Evolutionary conservation across 1,139 yeast genomes (phyloP).

Genomic region (Suhomyces taliae): DNA sequence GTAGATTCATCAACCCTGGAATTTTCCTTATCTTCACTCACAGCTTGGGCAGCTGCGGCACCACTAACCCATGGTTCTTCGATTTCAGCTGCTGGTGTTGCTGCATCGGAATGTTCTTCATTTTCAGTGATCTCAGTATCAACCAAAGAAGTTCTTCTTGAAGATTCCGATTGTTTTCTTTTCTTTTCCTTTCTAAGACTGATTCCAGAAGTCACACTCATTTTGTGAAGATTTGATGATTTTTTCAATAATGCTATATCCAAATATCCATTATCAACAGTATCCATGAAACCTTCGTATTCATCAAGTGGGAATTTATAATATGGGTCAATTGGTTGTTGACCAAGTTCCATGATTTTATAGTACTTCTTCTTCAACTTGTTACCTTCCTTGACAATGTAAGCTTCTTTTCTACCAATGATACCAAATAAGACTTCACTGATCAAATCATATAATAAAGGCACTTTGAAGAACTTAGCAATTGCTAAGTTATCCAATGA

Average conservation of each 20-base stretch:
- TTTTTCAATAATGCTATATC: constrained; percentile 56
- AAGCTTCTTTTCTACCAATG: constrained; percentile 62
- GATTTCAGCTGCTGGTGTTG: not conserved
- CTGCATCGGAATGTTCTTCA: constrained; percentile 1
- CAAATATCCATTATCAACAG: constrained; percentile 62
- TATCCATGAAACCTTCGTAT: constrained; percentile 46
- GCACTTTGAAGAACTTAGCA: constrained; percentile 65
- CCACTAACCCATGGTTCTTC: not conserved
- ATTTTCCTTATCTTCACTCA: not conserved
- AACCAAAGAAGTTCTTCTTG: constrained; percentile 3
- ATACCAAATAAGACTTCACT: constrained; percentile 68
- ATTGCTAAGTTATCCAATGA: constrained; percentile 62
- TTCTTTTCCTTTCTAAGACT: constrained; percentile 17
- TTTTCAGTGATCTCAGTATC: constrained; percentile 5
- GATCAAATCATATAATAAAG: constrained; percentile 65
- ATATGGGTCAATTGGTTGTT: constrained; percentile 23
- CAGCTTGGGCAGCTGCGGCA: not conserved
- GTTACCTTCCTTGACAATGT: constrained; percentile 44
- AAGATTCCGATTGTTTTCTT: constrained; percentile 6
- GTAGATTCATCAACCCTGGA: constrained; percentile 11
- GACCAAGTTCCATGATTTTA: constrained; percentile 24
- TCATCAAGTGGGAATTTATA: constrained; percentile 45
- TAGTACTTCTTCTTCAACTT: constrained; percentile 32
- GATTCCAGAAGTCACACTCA: constrained; percentile 17
- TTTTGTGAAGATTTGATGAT: constrained; percentile 28